Conservation (phyloP, 177 flowering plant genomes). For the Vitis hybrid region DNA sequence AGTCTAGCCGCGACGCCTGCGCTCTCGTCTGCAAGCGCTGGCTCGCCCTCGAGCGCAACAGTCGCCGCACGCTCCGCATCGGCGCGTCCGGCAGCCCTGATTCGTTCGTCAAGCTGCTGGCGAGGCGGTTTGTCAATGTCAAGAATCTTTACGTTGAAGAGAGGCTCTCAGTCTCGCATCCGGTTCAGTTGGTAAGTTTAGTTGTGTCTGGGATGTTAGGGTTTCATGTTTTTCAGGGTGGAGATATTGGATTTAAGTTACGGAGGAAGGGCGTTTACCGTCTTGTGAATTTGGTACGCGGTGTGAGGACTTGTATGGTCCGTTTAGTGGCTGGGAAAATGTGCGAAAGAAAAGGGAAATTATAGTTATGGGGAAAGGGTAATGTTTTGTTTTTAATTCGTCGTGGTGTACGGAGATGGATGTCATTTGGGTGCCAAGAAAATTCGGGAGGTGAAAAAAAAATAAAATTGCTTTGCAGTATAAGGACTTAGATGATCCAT, state of each 20-base stretch:
- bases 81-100: slow-evolving; percentile 73
- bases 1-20: slow-evolving; percentile 67
- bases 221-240: background rate
- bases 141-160: slow-evolving; percentile 59
- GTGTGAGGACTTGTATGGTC: background rate
- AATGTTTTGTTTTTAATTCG: background rate
- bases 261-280: too few species aligned
- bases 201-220: background rate
- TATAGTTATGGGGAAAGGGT: background rate
- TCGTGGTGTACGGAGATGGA: too few species aligned
- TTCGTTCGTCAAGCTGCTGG: slow-evolving; percentile 37
- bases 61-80: slow-evolving; percentile 68
- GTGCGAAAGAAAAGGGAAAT: background rate
- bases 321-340: background rate
- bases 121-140: slow-evolving; percentile 53
- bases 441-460: background rate
- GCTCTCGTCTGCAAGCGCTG: slow-evolving; percentile 89
- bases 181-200: slow-evolving; percentile 24
- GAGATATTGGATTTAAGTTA: too few species aligned
- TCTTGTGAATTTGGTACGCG: too few species aligned
- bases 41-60: slow-evolving; percentile 70
- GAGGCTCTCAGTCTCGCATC: slow-evolving; percentile 48
- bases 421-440: background rate
- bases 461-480: background rate
- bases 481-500: too few species aligned